Conservation (phyloP, 2,329 filamentous ascomycete genomes). For the Ophiostoma ulmi region DNA sequence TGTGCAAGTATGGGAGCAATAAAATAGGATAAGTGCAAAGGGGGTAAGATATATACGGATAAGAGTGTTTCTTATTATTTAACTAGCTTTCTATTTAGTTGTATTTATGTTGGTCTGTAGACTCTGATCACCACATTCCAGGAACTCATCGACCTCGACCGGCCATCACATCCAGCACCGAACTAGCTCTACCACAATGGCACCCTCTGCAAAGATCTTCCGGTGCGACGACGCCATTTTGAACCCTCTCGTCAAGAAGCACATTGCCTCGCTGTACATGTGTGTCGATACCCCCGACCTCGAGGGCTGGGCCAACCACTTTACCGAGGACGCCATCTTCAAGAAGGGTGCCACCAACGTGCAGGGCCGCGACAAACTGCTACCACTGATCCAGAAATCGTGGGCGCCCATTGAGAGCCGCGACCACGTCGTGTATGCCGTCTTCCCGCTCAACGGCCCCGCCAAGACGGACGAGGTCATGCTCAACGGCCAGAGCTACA, state of each 20-base stretch:
- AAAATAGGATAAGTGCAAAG: neutral
- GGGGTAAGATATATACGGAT: neutral
- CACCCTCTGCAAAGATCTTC: slow-evolving; percentile 20
- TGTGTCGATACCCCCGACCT: slow-evolving; percentile 23
- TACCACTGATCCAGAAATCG: slow-evolving; percentile 20
- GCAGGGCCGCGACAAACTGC: slow-evolving; percentile 17
- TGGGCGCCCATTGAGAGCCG: slow-evolving; percentile 22
- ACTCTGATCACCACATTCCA: neutral
- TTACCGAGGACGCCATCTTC: slow-evolving; percentile 23
- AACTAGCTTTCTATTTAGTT: neutral
- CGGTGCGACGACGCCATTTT: slow-evolving; percentile 23
- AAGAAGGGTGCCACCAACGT: slow-evolving; percentile 27
- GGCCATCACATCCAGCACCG: neutral
- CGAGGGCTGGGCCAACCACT: slow-evolving; percentile 21
- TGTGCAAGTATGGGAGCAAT: neutral
- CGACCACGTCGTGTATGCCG: slow-evolving; percentile 23
- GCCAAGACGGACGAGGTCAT: slow-evolving; percentile 24
- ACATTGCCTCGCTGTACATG: slow-evolving; percentile 23
- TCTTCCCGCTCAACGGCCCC: slow-evolving; percentile 22
- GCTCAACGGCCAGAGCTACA: slow-evolving; percentile 25
- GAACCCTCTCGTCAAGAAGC: slow-evolving; percentile 23
- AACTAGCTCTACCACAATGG: slow-evolving; percentile 14
- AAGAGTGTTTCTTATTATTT: neutral
- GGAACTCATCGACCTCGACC: neutral
- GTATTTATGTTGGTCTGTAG: neutral